Conservation (phyloP, 495 filamentous ascomycete species). For the Bryoglossum gracile region DNA sequence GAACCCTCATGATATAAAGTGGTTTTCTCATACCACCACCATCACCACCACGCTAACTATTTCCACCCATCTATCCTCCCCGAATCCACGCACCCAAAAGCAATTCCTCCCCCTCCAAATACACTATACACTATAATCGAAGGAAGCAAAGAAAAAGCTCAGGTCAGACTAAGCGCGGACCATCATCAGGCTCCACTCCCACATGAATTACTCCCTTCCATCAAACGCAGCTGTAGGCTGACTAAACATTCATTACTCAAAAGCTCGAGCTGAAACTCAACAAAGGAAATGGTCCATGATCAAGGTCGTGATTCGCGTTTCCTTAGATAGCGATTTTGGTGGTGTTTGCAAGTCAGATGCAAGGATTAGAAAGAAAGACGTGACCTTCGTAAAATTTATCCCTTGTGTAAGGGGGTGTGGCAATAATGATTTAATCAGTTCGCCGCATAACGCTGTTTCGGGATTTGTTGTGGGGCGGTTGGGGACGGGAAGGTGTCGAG, state of each 20-base stretch:
- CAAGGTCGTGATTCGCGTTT: constrained; percentile 7
- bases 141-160: too few relatives aligned
- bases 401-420: neutral
- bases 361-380: constrained; percentile 14
- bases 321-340: constrained; percentile 11
- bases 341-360: neutral
- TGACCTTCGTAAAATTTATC: constrained; percentile 12
- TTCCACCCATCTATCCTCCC: too few relatives aligned
- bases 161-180: neutral
- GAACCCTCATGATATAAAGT: too few relatives aligned
- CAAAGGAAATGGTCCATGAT: constrained; percentile 6
- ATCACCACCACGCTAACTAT: too few relatives aligned
- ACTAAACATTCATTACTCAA: constrained; percentile 5
- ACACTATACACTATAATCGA: too few relatives aligned
- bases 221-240: too few relatives aligned
- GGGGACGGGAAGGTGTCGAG: constrained; percentile 4
- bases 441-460: constrained; percentile 16
- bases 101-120: too few relatives aligned
- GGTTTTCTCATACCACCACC: too few relatives aligned
- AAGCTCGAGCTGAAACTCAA: neutral
- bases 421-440: constrained; percentile 10
- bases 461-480: constrained; percentile 5
- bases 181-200: neutral
- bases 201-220: neutral
- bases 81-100: too few relatives aligned